phyloP scores from a whole-genome alignment of 192 early-diverging fungal genomes.

The Powellomyces hirtus region DNA sequence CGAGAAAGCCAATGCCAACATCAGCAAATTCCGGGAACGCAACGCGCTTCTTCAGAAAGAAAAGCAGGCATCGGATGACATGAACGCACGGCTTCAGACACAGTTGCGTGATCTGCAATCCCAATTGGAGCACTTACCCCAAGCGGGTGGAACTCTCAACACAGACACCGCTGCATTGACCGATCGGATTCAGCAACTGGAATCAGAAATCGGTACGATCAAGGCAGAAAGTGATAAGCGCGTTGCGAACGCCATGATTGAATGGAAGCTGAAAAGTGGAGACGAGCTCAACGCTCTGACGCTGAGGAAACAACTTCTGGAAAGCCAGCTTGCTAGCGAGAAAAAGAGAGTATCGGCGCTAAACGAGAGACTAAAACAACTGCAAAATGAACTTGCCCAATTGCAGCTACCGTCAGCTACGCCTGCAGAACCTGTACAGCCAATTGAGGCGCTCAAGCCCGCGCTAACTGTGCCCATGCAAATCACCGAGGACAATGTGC shows the following conservation, averaged over 20 bases:
- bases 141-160: neutral
- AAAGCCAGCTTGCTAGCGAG: constrained; percentile 7
- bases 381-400: too few species aligned
- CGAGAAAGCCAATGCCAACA: constrained; percentile 16
- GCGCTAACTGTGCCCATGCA: too few species aligned
- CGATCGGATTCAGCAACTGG: neutral
- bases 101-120: neutral
- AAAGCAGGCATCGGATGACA: neutral
- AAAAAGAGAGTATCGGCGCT: neutral
- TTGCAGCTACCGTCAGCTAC: too few species aligned
- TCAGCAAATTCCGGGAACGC: constrained; percentile 16
- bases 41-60: constrained; percentile 3
- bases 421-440: too few species aligned
- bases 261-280: constrained; percentile 1
- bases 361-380: neutral
- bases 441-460: too few species aligned
- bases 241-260: constrained; percentile 4
- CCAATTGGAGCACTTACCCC: neutral
- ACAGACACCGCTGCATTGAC: neutral
- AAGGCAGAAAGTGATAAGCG: neutral
- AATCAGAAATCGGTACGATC: neutral
- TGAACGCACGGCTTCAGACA: constrained; percentile 3
- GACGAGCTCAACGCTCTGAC: constrained; percentile 15
- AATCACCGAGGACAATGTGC: too few species aligned
- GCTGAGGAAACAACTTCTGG: constrained; percentile 11